Conservation (phyloP, 371 early-diverging fungal species). For the Circinella minor region DNA sequence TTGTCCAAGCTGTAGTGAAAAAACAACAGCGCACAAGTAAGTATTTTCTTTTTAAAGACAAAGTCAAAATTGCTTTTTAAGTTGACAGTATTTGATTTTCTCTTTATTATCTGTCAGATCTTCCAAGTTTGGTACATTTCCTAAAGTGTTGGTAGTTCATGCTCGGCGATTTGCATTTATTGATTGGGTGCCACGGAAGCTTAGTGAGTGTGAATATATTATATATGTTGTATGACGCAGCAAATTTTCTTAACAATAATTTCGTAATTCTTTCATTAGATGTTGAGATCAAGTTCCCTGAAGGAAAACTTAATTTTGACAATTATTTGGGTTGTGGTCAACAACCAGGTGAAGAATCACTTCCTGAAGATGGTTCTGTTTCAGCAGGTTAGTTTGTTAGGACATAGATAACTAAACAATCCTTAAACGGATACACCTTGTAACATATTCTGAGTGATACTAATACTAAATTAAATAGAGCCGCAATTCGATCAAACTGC, state of each 20-base stretch:
- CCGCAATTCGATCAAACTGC: slow-evolving; percentile 66
- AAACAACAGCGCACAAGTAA: slow-evolving; percentile 74
- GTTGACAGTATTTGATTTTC: background rate
- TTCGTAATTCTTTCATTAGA: no score
- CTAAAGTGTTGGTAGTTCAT: slow-evolving; percentile 81
- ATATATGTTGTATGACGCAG: slow-evolving; percentile 6
- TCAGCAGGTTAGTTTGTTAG: slow-evolving; percentile 12
- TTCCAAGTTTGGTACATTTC: slow-evolving; percentile 82
- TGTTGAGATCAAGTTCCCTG: slow-evolving; percentile 64
- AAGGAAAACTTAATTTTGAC: slow-evolving; percentile 58
- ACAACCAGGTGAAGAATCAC: slow-evolving; percentile 70
- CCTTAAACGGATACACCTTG: no score
- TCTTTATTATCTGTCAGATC: slow-evolving; percentile 46
- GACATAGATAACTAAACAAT: no score
- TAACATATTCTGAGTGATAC: no score
- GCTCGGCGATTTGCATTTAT: slow-evolving; percentile 86
- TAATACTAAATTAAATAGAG: slow-evolving; percentile 38
- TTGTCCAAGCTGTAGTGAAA: slow-evolving; percentile 80
- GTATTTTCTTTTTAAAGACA: background rate
- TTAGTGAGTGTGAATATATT: slow-evolving; percentile 51
- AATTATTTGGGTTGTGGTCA: slow-evolving; percentile 69
- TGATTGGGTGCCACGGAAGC: slow-evolving; percentile 88
- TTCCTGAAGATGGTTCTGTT: slow-evolving; percentile 69
- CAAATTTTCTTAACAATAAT: background rate
- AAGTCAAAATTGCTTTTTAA: no score